Percentiles rank a stretch among this genome's conserved stretches.
phyloP scores from a whole-genome alignment of 2,329 filamentous ascomycete species.

The Penicillium sp. region DNA sequence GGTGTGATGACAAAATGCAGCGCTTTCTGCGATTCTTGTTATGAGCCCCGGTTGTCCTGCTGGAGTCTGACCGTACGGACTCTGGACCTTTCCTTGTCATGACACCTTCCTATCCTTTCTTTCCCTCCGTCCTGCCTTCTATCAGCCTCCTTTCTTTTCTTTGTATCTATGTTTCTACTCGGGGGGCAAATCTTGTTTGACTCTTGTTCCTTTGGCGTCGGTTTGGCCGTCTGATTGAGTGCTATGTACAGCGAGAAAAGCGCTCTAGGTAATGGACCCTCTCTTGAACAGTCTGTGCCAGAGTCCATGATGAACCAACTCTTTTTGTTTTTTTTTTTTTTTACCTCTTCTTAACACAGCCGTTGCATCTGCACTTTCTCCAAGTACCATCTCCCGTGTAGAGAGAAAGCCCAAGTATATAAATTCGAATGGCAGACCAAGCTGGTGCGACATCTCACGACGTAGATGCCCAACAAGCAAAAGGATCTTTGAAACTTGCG shows the following conservation, averaged over 20 bases:
- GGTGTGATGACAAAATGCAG: no score
- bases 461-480: no score
- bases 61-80: neutral
- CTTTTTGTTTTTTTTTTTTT: neutral
- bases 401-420: no score
- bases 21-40: neutral
- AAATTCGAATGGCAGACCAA: no score
- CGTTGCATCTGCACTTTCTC: no score
- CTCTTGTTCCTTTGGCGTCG: constrained; percentile 4
- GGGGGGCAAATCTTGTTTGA: constrained; percentile 10
- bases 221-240: constrained; percentile 7
- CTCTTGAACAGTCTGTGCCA: constrained; percentile 10
- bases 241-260: constrained; percentile 20
- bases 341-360: no score
- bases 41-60: no score
- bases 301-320: neutral
- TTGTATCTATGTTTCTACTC: constrained; percentile 22
- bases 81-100: constrained; percentile 1
- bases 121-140: neutral
- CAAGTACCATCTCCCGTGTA: no score
- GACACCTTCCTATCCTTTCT: neutral
- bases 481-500: no score
- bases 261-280: constrained; percentile 6
- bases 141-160: constrained; percentile 6
- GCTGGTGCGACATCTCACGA: no score